Evolutionary conservation across 108 stramenopile species (phyloP), one percentile per base, ranked within the genome.

Genomic region (Skeletonema menzelii): DNA sequence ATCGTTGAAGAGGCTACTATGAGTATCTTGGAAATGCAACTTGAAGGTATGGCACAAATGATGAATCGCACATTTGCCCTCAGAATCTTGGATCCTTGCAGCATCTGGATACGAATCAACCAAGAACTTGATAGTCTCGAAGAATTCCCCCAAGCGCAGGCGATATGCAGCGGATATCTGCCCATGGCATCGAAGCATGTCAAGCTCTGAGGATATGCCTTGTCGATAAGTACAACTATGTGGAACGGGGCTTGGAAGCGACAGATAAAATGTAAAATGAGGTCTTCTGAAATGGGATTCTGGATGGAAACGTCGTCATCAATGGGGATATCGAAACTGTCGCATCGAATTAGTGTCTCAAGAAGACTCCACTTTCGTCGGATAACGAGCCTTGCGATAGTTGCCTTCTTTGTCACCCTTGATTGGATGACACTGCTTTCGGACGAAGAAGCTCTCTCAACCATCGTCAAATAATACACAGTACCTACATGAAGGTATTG

Each of bases 31-130:
- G 22, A 27, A 64, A 31, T 61, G 27, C 19, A 1, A 4, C 19
- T 3, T 30, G 65, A 27, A 65, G 65, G 17, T 17, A 30, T 4
- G 46, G 26, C 65, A 49, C 20, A 65, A 24, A 34, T 67, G 31
- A 56, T 70, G 69, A n/a, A 70, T 46, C 17, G 69, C 59, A 8
- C 59, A 62, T 46, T 62, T 70, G n/a, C 69, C 69, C 3, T 12
- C 2, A 2, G 13, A 8, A 27, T 70, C 69, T 61, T 70, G 69
- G 8, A 34, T 14, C 11, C 22, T 27, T 5, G 69, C 69, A 28
- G 60, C 60, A 19, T 8, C 8, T 12, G 69, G 69, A 42, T 70
- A 30, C 0, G 44, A n/a, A 12, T 59, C 38, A 17, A 56, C 31
- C 11, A 70, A 24, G 60, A 62, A 70, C 13, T 56, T 8, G n/a